Evolutionary conservation across 345 rosid species (phyloP).

Genomic region (Balakata baccata): DNA sequence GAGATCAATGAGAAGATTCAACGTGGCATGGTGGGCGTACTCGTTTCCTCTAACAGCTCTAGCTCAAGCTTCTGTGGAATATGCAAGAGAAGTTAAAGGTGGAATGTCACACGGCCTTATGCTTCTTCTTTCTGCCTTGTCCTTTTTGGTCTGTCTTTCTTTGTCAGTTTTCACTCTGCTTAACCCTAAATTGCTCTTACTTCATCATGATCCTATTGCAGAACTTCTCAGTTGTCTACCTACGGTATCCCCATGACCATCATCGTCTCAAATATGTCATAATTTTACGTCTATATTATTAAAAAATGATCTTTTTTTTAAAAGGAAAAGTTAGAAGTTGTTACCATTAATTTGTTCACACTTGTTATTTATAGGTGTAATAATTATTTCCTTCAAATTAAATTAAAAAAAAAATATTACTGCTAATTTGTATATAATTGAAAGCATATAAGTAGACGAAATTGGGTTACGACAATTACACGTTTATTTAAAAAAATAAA

Average conservation of each 20-base stretch:
- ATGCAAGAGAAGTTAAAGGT: conserved; percentile 22
- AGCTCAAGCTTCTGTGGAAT: conserved; percentile 23
- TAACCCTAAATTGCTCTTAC: conserved; percentile 14
- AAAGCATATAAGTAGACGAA: background rate
- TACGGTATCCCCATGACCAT: background rate
- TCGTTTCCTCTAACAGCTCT: conserved; percentile 23
- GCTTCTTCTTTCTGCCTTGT: conserved; percentile 11
- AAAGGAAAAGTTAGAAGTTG: too few relatives aligned
- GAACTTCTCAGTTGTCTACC: background rate
- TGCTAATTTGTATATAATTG: background rate
- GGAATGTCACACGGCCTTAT: conserved; percentile 11
- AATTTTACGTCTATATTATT: too few relatives aligned
- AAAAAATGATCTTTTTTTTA: too few relatives aligned
- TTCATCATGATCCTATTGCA: background rate
- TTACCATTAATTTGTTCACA: too few relatives aligned
- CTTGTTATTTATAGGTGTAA: too few relatives aligned
- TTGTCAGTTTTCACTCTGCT: conserved; percentile 8
- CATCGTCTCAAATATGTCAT: too few relatives aligned
- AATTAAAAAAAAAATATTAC: too few relatives aligned
- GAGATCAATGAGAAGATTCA: conserved; percentile 24
- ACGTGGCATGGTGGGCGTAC: conserved; percentile 32
- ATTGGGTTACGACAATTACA: background rate
- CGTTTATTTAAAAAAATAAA: background rate
- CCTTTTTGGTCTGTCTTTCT: conserved; percentile 10
- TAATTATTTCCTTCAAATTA: too few relatives aligned